Conservation (phyloP, 1,139 yeast genomes). For the Nakaseomyces kungkrabaensis region DNA sequence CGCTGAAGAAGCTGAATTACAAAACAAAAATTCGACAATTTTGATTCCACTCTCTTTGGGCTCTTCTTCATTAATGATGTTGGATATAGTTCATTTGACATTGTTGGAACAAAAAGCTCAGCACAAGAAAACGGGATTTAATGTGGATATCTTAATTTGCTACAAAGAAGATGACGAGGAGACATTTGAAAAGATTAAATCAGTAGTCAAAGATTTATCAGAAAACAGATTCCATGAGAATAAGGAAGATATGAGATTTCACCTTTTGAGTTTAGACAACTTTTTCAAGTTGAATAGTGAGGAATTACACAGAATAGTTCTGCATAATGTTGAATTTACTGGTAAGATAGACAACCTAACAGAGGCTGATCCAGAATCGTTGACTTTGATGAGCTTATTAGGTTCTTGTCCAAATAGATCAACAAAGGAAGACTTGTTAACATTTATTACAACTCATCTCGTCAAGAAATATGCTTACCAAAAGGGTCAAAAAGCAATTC, state of each 20-base stretch:
- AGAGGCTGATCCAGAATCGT: not conserved
- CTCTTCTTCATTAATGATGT: slow-evolving; percentile 50
- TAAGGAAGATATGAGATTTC: slow-evolving; percentile 27
- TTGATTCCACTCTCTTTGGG: slow-evolving; percentile 60
- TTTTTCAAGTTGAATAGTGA: slow-evolving; percentile 20
- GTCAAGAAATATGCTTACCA: slow-evolving; percentile 40
- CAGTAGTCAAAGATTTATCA: slow-evolving; percentile 16
- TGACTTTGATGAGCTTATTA: slow-evolving; percentile 11
- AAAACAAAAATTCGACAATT: slow-evolving; percentile 32
- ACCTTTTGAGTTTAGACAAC: slow-evolving; percentile 34
- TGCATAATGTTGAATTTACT: slow-evolving; percentile 12
- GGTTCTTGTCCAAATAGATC: slow-evolving; percentile 39
- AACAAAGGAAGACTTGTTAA: slow-evolving; percentile 51
- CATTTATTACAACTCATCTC: slow-evolving; percentile 41
- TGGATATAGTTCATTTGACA: slow-evolving; percentile 56
- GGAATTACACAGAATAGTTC: slow-evolving; percentile 9
- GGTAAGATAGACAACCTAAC: slow-evolving; percentile 1
- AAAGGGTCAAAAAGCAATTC: slow-evolving; percentile 42
- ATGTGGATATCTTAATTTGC: slow-evolving; percentile 41
- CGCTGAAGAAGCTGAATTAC: slow-evolving; percentile 19
- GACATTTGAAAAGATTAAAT: slow-evolving; percentile 9
- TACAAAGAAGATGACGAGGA: slow-evolving; percentile 6
- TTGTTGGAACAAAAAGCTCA: slow-evolving; percentile 49
- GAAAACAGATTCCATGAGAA: slow-evolving; percentile 17
- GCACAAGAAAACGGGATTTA: slow-evolving; percentile 59